Evolutionary conservation across 192 early-diverging fungal genomes (phyloP).

Genomic region (Coemansia sp.): DNA sequence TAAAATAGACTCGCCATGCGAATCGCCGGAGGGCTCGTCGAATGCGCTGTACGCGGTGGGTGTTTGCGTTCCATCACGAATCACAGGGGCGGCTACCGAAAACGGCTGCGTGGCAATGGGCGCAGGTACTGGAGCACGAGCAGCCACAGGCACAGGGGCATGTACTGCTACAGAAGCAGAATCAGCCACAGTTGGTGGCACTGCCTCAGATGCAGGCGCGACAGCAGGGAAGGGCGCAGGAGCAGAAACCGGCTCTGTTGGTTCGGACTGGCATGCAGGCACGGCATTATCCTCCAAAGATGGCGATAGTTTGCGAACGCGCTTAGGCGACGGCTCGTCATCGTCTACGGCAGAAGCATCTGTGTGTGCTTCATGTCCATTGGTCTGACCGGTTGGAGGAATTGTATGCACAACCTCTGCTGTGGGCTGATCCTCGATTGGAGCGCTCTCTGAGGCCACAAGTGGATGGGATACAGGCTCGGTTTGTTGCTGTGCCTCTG

Average conservation of each 20-base stretch:
- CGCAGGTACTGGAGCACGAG: constrained; percentile 4
- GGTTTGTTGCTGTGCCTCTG: background rate
- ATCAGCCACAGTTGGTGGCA: background rate
- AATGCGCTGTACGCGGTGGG: constrained; percentile 1
- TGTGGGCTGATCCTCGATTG: background rate
- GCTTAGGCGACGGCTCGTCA: constrained; percentile 32
- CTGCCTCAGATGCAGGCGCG: background rate
- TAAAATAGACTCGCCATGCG: constrained; percentile 49
- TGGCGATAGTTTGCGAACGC: constrained; percentile 36
- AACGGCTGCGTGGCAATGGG: constrained; percentile 2
- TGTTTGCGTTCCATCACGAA: constrained; percentile 7
- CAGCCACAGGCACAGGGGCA: background rate
- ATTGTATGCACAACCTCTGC: background rate
- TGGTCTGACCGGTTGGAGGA: constrained; percentile 6
- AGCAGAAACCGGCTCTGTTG: background rate
- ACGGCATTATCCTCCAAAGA: background rate
- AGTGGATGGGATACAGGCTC: background rate
- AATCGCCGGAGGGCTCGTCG: background rate
- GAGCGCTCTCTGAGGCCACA: background rate
- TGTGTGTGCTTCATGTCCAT: constrained; percentile 7
- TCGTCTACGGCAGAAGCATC: background rate
- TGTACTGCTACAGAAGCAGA: background rate
- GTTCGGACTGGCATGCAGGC: background rate
- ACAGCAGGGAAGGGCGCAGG: background rate
- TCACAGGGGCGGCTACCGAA: constrained; percentile 1